Base-by-base conservation (phyloP, 805 yeast genomes). In the Metschnikowia colocasiae region DNA sequence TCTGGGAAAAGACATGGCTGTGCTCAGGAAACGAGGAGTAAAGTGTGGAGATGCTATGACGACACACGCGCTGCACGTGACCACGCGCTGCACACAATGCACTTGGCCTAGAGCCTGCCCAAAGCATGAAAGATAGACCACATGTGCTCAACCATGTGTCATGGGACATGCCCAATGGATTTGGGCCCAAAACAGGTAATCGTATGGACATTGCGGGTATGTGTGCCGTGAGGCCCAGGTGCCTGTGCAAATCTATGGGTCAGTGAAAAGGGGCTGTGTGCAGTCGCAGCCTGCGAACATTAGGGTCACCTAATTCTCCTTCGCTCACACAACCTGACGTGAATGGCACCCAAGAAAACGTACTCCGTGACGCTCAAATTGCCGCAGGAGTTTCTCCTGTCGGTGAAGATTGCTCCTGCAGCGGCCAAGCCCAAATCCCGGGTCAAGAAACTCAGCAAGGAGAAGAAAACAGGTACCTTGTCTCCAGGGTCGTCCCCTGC, bases 341-440 rank as follows among this genome's bases (percentile, higher is more conserved):
- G 25, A n/a, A 69, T 69, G 74, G 67, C 68, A 15, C 60, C 68
- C 22, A 61, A 71, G 30, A 68, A 60, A 49, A 61, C 68, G 51
- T 60, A 61, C 49, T 55, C 60, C 58, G 73, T 64, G 35, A 71
- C 64, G 45, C 52, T 72, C 22, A 59, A 56, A 44, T 58, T 67
- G 5, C 68, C 71, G n/a, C 39, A 54, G 7, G 51, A 59, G 13
- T 59, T 64, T 40, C 63, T 72, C 37, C 48, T 55, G 27, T 63
- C 63, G 30, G 31, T 40, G 16, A 32, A 30, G 20, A 58, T 57
- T 23, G 68, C 69, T 40, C 59, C 61, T 4, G 47, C 69, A 8
- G 50, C 69, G 3, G 57, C 53, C 5, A 49, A 50, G 29, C 45
- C 71, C 15, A 68, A 67, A 50, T 46, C 65, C 6, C 53, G 71